phyloP scores from a whole-genome alignment of 192 early-diverging fungal genomes.

The Linderina pennispora region DNA sequence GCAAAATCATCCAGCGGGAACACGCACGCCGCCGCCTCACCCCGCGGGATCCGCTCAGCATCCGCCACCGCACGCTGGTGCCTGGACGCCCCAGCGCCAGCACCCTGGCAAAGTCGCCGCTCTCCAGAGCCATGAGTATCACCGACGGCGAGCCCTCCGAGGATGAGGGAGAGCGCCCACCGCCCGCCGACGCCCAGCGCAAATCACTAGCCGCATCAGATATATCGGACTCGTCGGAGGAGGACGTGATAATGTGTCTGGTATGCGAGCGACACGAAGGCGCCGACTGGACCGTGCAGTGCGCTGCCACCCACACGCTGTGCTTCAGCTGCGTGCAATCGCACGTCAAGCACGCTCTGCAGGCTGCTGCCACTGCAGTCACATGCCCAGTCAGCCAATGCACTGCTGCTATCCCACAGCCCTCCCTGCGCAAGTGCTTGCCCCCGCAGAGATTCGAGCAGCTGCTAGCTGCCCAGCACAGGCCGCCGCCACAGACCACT shows the following conservation, averaged over 20 bases:
- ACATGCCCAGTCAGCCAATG: slow-evolving; percentile 16
- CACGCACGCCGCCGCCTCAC: no score
- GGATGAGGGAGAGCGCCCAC: neutral
- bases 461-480: slow-evolving; percentile 27
- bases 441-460: slow-evolving; percentile 38
- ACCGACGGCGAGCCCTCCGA: neutral
- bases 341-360: slow-evolving; percentile 20
- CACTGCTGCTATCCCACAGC: slow-evolving; percentile 11
- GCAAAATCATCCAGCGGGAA: no score
- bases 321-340: slow-evolving; percentile 42
- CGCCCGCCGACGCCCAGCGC: no score
- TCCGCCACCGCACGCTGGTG: neutral
- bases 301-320: slow-evolving; percentile 16
- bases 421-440: slow-evolving; percentile 28
- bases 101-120: neutral
- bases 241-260: slow-evolving; percentile 23
- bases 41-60: neutral
- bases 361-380: slow-evolving; percentile 4
- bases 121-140: neutral
- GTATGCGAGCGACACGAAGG: slow-evolving; percentile 25
- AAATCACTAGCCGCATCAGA: no score
- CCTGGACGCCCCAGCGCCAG: neutral
- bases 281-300: slow-evolving; percentile 27
- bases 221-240: slow-evolving; percentile 19
- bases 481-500: slow-evolving; percentile 17